Conservation (phyloP, 2,329 filamentous ascomycete genomes). For the Ophiostoma australiae region DNA sequence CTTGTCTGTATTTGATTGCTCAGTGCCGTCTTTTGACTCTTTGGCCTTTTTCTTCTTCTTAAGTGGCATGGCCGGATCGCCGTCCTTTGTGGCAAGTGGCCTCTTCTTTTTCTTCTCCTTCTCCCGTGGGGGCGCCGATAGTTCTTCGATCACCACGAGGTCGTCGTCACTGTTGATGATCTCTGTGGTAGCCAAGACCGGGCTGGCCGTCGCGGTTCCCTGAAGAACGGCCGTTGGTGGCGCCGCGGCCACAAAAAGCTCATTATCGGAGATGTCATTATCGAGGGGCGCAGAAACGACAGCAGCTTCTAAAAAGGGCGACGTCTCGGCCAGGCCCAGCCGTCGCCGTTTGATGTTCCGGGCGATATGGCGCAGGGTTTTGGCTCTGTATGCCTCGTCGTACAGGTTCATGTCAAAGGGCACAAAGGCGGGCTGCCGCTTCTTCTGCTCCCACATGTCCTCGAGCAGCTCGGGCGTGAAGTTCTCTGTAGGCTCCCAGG, state of each 20-base stretch:
- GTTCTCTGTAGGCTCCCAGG: constrained; percentile 50
- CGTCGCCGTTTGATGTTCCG: constrained; percentile 43
- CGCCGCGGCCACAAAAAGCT: not conserved
- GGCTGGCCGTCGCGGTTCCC: not conserved
- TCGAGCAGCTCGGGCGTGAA: constrained; percentile 38
- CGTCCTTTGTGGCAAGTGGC: not conserved
- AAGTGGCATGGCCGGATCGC: not conserved
- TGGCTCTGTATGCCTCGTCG: constrained; percentile 28
- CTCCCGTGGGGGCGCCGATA: not conserved
- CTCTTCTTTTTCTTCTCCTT: constrained; percentile 18
- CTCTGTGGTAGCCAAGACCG: not conserved
- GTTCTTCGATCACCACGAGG: constrained; percentile 6
- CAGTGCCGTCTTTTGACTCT: not conserved
- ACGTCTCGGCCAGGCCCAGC: constrained; percentile 36
- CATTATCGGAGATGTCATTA: not conserved
- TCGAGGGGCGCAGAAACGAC: not conserved
- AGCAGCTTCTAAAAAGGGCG: constrained; percentile 25
- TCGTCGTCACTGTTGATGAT: not conserved
- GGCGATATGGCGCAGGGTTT: constrained; percentile 32
- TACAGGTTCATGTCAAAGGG: constrained; percentile 40
- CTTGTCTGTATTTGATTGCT: not conserved
- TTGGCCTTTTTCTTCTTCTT: constrained; percentile 13
- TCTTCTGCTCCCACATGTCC: constrained; percentile 42
- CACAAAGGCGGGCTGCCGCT: constrained; percentile 34
- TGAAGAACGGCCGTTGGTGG: not conserved